Base-by-base conservation (phyloP, 768 basidiomycete species). In the Lentinus tigrinus region DNA sequence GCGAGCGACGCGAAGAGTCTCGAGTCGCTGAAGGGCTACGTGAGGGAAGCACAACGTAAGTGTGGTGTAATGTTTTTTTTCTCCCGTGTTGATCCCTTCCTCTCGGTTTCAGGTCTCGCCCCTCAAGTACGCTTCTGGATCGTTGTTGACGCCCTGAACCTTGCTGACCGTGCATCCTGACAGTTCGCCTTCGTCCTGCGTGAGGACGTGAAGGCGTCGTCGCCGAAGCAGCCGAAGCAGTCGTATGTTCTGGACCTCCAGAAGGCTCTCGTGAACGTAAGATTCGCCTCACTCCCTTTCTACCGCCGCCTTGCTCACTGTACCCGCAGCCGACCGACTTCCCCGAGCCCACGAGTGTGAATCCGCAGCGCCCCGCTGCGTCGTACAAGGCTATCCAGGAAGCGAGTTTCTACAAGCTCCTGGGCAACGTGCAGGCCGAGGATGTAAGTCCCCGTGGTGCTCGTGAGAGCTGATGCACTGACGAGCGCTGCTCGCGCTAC, bases 1-100 rank as follows among this genome's bases (percentile, higher is more conserved):
- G 66, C 67, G 34, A 67, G 66, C 6, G 75, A 76, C 57, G 47
- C 63, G 3, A 60, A 69, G 28, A 74, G 75, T 51, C 66, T 64
- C 6, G 71, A 75, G 37, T 55, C 77, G 23, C 64, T 84, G 7
- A 70, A 67, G 9, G 82, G 81, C 19, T 85, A 84, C 62, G 76
- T 80, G 14, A 68, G 76, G 24, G 82, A 85, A 63, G 83, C 77
- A 0, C 77, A 82, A 75, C 71, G 82, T 79, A 47, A 39, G 77
- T 74, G 42, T 39, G 7, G n/a, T n/a, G n/a, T n/a, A n/a, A n/a
- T n/a, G n/a, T n/a, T n/a, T n/a, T n/a, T n/a, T n/a, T n/a, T n/a
- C n/a, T n/a, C 24, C 38, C 34, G 27, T 34, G 9, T 31, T n/a
- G 17, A 17, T 16, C 21, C 7, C 2, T 34, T 27, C n/a, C 34